A percentile compares a stretch with the other conserved stretches of the same genome.
Evolutionary conservation across 2,329 filamentous ascomycete species (phyloP).

Genomic region (Diaporthe amygdali): DNA sequence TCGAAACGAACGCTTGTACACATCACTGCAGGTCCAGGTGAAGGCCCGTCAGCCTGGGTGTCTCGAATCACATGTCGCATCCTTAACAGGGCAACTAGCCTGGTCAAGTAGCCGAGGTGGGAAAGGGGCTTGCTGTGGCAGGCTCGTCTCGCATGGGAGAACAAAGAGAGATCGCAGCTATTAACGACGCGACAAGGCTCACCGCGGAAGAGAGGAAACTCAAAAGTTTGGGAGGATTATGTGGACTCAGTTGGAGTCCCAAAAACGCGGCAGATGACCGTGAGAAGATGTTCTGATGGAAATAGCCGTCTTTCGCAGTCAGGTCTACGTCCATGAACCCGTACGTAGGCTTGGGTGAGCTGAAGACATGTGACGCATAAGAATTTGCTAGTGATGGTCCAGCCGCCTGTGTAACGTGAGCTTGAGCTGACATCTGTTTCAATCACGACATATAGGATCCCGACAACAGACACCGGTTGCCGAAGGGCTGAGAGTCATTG

Average conservation of each 20-base stretch:
- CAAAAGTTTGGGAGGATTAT: no score
- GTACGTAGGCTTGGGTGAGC: no score
- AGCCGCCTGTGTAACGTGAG: slow-evolving; percentile 4
- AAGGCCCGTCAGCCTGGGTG: background rate
- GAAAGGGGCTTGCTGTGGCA: no score
- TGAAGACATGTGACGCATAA: background rate
- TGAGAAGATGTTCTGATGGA: fast-evolving
- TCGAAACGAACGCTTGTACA: slow-evolving; percentile 19
- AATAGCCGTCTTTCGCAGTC: no score
- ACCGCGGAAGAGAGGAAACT: no score
- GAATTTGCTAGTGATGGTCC: background rate
- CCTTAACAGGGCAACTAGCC: background rate
- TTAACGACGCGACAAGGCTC: no score
- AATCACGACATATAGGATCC: background rate
- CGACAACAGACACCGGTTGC: background rate
- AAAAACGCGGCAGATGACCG: background rate
- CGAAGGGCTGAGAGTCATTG: background rate
- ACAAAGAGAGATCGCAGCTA: no score
- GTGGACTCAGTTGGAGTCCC: no score
- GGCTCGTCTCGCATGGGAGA: no score
- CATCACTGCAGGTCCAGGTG: slow-evolving; percentile 4
- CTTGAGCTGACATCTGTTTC: background rate
- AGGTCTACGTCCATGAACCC: background rate
- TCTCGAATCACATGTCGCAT: background rate
- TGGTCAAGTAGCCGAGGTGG: background rate